Percentiles rank a stretch among this genome's conserved stretches.
Conservation (phyloP, 164 flowering plant species). For the Liriodendron chinense region DNA sequence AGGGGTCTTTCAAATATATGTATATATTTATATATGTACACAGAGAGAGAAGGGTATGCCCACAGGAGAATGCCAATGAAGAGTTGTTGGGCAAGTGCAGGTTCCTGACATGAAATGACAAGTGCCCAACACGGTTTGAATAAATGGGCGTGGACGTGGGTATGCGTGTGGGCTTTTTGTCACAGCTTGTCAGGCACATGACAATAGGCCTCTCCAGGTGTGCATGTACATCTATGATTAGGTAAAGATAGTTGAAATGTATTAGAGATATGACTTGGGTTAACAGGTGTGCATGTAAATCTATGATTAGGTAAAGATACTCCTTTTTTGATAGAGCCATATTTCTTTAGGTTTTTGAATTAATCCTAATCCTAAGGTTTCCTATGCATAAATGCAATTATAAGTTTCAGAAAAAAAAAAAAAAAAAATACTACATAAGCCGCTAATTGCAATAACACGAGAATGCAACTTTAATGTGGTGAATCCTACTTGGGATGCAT, state of each 20-base stretch:
- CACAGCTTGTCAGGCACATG: slow-evolving; percentile 34
- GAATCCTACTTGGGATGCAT: too few species aligned
- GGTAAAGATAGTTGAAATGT: not conserved
- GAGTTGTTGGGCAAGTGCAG: slow-evolving; percentile 22
- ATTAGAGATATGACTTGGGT: not conserved
- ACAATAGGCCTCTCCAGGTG: slow-evolving; percentile 23
- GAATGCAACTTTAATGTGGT: too few species aligned
- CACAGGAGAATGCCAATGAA: not conserved
- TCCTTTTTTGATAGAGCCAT: too few species aligned
- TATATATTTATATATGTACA: too few species aligned
- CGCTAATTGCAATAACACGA: too few species aligned
- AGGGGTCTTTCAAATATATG: slow-evolving; percentile 11
- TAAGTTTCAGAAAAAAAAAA: too few species aligned
- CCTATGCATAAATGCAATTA: too few species aligned
- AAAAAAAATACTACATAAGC: too few species aligned
- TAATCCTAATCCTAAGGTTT: too few species aligned
- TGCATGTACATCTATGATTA: slow-evolving; percentile 14
- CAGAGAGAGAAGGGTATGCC: not conserved
- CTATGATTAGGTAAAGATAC: too few species aligned
- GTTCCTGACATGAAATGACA: slow-evolving; percentile 60
- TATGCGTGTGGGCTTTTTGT: slow-evolving; percentile 42
- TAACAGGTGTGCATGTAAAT: too few species aligned
- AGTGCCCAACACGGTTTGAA: slow-evolving; percentile 41
- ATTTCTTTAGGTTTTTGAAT: too few species aligned
- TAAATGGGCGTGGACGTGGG: slow-evolving; percentile 58